Evolutionary conservation across 805 yeast species (phyloP).

Genomic region (Ogataea pilisensis): DNA sequence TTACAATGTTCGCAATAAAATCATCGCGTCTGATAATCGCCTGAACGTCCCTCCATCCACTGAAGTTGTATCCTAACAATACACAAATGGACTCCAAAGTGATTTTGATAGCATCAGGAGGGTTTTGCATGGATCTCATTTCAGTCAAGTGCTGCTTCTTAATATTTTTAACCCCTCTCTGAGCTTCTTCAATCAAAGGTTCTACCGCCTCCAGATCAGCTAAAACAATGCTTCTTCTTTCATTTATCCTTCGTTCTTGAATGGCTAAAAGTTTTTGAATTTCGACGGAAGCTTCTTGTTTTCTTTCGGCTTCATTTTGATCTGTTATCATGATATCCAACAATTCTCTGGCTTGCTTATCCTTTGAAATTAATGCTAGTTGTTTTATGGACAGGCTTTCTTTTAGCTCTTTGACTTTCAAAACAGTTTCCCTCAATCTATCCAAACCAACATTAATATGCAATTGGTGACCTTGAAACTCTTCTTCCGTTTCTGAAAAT

Average conservation of each 20-base stretch:
- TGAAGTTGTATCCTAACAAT: constrained; percentile 65
- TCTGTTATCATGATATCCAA: constrained; percentile 72
- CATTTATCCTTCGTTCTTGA: constrained; percentile 59
- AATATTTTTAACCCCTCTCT: constrained; percentile 84
- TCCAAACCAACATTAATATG: constrained; percentile 74
- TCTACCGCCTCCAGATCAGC: constrained; percentile 70
- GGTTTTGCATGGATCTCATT: constrained; percentile 81
- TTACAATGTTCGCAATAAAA: constrained; percentile 77
- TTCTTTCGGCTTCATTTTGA: constrained; percentile 90
- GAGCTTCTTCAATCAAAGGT: constrained; percentile 82
- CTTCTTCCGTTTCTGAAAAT: constrained; percentile 40
- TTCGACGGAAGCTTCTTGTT: constrained; percentile 76
- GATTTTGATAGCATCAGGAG: constrained; percentile 82
- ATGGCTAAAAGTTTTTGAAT: constrained; percentile 64
- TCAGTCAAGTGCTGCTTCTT: constrained; percentile 91
- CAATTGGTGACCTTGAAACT: constrained; percentile 61
- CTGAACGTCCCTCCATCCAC: constrained; percentile 80
- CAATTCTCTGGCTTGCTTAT: constrained; percentile 64
- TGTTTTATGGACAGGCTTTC: constrained; percentile 51
- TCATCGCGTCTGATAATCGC: constrained; percentile 78
- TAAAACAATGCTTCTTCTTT: constrained; percentile 51
- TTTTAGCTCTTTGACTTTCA: constrained; percentile 62
- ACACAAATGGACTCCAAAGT: constrained; percentile 86
- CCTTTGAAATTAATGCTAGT: constrained; percentile 47
- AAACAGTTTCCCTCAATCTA: constrained; percentile 68